Percentiles rank a stretch among this genome's conserved stretches.
These are phyloP conservation scores for Backusella parvicylindrica DNA, from an alignment of 192 early-diverging fungal species.

Conservation along the genomic window DNA sequence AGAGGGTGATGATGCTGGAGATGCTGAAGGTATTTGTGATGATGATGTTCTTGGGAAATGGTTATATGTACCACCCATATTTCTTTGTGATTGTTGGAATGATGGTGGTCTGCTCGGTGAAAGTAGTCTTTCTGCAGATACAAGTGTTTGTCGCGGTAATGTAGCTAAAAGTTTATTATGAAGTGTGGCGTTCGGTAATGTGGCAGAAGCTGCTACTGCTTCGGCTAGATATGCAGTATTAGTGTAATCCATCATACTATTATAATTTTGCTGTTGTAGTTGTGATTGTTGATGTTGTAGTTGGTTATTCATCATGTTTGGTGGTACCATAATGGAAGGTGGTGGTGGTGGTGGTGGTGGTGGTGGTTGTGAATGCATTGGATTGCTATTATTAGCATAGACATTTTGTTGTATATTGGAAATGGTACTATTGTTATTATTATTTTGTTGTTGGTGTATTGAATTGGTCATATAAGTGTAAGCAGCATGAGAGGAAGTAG, in stretches of 20 bases:
- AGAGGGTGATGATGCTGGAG: neutral
- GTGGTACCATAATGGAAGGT: neutral
- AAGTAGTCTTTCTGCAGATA: constrained; percentile 9
- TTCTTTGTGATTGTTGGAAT: neutral
- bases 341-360: too few relatives aligned
- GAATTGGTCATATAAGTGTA: neutral
- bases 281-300: neutral
- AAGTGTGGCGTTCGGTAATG: constrained; percentile 18
- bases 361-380: neutral
- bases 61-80: neutral
- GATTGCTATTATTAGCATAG: neutral
- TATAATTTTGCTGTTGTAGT: neutral
- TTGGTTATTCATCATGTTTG: neutral
- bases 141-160: constrained; percentile 15
- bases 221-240: neutral
- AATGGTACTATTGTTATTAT: too few relatives aligned
- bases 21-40: neutral
- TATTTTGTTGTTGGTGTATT: neutral
- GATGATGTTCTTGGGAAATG: neutral
- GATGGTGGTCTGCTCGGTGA: neutral
- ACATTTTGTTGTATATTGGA: neutral
- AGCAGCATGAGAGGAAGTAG: neutral
- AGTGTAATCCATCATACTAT: neutral
- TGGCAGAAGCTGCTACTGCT: neutral
- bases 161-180: constrained; percentile 18